A percentile compares a stretch with the other conserved stretches of the same genome.
Evolutionary conservation across 2,329 filamentous ascomycete species (phyloP).

Genomic region (Ilyonectria sp.): DNA sequence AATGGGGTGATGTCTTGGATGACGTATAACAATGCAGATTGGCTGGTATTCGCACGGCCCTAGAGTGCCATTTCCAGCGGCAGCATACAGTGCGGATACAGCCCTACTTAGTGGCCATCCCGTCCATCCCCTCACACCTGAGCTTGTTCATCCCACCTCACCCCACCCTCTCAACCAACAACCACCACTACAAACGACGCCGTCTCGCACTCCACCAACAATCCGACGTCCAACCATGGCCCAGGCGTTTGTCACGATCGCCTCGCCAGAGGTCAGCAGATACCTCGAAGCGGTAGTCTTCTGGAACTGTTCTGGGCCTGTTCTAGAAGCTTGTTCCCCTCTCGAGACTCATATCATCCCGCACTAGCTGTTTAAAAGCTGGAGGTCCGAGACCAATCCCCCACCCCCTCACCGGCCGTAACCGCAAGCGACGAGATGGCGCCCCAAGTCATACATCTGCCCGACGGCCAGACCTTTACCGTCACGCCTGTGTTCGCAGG

Average conservation of each 20-base stretch:
- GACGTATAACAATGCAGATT: conserved; percentile 8
- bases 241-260: conserved; percentile 51
- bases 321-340: conserved; percentile 41
- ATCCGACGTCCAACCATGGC: conserved; percentile 46
- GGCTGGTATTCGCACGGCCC: conserved; percentile 2
- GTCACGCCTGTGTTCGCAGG: conserved; percentile 93
- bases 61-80: background rate
- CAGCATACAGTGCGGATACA: conserved; percentile 6
- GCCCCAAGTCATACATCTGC: conserved; percentile 75
- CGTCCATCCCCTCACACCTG: conserved; percentile 5
- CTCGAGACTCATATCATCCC: conserved; percentile 27
- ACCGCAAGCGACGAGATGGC: conserved; percentile 49
- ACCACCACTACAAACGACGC: conserved; percentile 27
- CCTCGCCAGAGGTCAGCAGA: conserved; percentile 45
- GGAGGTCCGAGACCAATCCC: conserved; percentile 39
- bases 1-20: conserved; percentile 30
- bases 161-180: conserved; percentile 34
- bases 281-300: conserved; percentile 44
- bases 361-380: conserved; percentile 44
- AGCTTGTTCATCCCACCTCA: conserved; percentile 22
- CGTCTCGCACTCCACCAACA: conserved; percentile 43
- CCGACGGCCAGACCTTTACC: conserved; percentile 88
- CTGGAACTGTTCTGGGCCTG: conserved; percentile 42
- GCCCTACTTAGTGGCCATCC: background rate
- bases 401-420: conserved; percentile 34